Conservation (phyloP, 495 filamentous ascomycete genomes). For the Evansstolkia leycettana region DNA sequence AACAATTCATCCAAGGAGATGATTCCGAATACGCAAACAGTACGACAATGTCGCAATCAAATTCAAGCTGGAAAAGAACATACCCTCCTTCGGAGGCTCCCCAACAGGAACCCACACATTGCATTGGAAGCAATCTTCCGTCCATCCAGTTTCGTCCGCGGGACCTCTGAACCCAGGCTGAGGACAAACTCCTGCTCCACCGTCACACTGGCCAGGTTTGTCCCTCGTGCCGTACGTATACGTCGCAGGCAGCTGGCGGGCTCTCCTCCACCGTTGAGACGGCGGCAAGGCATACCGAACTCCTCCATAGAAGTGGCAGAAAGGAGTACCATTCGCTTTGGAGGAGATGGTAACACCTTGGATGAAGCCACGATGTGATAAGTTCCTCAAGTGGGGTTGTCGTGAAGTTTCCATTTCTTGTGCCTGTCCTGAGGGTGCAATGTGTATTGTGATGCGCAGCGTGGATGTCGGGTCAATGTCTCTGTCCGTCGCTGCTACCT, state of each 20-base stretch:
- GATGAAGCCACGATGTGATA: slow-evolving; percentile 23
- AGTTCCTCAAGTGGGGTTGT: slow-evolving; percentile 15
- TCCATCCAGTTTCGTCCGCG: slow-evolving; percentile 12
- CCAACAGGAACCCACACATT: slow-evolving; percentile 31
- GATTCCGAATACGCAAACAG: background rate
- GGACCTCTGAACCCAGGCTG: slow-evolving; percentile 20
- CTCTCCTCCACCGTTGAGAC: slow-evolving; percentile 23
- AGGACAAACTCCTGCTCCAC: slow-evolving; percentile 22
- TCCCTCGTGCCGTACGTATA: slow-evolving; percentile 26
- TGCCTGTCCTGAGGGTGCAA: background rate
- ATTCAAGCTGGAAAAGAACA: background rate
- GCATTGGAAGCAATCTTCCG: slow-evolving; percentile 33
- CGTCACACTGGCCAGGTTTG: slow-evolving; percentile 15
- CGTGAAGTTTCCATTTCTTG: slow-evolving; percentile 7
- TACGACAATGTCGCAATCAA: background rate
- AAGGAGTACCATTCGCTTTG: slow-evolving; percentile 6
- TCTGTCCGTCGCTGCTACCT: no score
- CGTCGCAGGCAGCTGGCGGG: slow-evolving; percentile 14
- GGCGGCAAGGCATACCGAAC: slow-evolving; percentile 31
- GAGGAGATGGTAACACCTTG: slow-evolving; percentile 22
- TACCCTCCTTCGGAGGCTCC: slow-evolving; percentile 19
- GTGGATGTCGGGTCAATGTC: background rate
- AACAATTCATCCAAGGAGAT: background rate
- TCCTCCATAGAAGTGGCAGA: slow-evolving; percentile 32
- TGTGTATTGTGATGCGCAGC: background rate